These are phyloP conservation scores for Tetrahymena elliotti DNA, from an alignment of 73 alveolate genomes.

Conservation along the genomic window DNA sequence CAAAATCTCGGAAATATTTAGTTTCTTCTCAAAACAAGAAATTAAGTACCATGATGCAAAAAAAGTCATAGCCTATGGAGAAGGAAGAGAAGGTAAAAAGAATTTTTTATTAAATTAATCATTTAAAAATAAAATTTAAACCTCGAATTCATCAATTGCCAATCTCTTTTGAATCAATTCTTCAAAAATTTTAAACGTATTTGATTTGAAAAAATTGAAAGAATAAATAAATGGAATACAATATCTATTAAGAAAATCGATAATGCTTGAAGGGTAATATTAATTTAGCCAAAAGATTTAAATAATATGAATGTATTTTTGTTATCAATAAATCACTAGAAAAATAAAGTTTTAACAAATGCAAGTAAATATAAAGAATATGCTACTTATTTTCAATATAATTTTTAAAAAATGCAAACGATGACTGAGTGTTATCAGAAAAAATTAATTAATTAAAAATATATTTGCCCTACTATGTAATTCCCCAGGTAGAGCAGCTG, in stretches of 20 bases:
- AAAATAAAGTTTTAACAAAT: neutral
- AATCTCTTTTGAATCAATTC: neutral
- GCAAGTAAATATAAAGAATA: neutral
- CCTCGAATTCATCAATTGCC: neutral
- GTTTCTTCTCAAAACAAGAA: constrained; percentile 26
- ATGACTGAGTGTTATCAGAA: neutral
- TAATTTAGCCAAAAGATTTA: too few relatives aligned
- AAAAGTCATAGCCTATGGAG: constrained; percentile 40
- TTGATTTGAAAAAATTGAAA: neutral
- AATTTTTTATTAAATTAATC: neutral
- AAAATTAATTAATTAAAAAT: too few relatives aligned
- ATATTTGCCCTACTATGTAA: neutral
- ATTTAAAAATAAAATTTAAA: too few relatives aligned
- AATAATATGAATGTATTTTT: too few relatives aligned
- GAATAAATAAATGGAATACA: neutral
- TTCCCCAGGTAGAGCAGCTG: neutral
- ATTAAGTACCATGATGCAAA: constrained; percentile 20
- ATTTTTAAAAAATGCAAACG: neutral
- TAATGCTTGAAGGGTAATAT: neutral
- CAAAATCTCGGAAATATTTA: constrained; percentile 25
- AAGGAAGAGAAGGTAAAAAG: constrained; percentile 31
- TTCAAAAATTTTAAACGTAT: neutral
- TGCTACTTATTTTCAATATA: neutral
- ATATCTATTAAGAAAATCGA: neutral
- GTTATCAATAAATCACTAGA: neutral